These are phyloP conservation scores for Fomitiporia mediterranea DNA, from an alignment of 1,284 basidiomycete species.

Conservation along the genomic window DNA sequence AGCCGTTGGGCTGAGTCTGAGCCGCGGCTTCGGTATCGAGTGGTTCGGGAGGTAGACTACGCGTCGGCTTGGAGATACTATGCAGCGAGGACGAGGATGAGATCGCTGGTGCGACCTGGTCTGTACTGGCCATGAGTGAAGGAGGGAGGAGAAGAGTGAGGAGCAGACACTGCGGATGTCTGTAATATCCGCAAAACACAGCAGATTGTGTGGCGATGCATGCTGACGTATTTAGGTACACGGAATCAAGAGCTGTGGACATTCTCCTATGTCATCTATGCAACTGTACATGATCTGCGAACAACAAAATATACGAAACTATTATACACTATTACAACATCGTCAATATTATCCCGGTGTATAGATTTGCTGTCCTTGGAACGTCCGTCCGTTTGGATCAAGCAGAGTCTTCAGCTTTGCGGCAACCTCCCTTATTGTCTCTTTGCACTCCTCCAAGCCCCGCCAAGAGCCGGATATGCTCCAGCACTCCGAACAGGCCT, in stretches of 20 bases:
- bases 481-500: slow-evolving; percentile 81
- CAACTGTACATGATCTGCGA: too few relatives aligned
- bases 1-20: not conserved
- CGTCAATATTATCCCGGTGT: slow-evolving; percentile 43
- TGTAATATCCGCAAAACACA: not conserved
- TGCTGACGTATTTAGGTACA: not conserved
- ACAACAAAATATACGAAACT: too few relatives aligned
- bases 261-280: too few relatives aligned
- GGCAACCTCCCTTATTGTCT: slow-evolving; percentile 55
- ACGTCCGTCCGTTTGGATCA: slow-evolving; percentile 63
- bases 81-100: not conserved
- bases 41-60: slow-evolving; percentile 11
- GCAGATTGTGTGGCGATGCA: not conserved
- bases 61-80: slow-evolving; percentile 5
- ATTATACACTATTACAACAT: too few relatives aligned
- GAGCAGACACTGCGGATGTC: not conserved
- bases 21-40: slow-evolving; percentile 9
- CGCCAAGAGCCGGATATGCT: slow-evolving; percentile 62
- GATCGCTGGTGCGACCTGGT: not conserved
- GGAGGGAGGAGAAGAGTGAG: not conserved
- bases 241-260: too few relatives aligned
- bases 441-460: slow-evolving; percentile 55
- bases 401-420: slow-evolving; percentile 57
- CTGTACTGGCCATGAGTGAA: slow-evolving; percentile 3
- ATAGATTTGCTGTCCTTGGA: slow-evolving; percentile 58